Evolutionary conservation across 805 yeast species (phyloP).

Genomic region (Wickerhamiella galacta): DNA sequence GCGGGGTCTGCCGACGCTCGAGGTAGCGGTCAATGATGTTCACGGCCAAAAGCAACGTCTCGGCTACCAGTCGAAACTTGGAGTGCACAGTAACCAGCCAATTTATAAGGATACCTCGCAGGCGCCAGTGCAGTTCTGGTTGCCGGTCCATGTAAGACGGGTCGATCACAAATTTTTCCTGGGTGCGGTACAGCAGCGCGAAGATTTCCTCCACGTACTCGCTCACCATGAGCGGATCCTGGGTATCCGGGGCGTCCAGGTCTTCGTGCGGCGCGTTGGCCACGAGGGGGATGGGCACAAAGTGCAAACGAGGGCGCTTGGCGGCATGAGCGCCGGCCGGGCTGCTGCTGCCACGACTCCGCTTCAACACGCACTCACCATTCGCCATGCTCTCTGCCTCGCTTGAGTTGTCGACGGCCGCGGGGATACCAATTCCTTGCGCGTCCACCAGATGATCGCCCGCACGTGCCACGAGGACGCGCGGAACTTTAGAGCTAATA

Average conservation of each 20-base stretch:
- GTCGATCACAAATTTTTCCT: slow-evolving; percentile 50
- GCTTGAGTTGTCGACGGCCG: no score
- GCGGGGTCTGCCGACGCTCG: slow-evolving; percentile 53
- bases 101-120: slow-evolving; percentile 79
- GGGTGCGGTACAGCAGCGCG: slow-evolving; percentile 57
- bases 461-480: no score
- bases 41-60: slow-evolving; percentile 67
- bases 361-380: no score
- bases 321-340: background rate
- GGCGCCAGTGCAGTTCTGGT: slow-evolving; percentile 54
- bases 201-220: slow-evolving; percentile 85
- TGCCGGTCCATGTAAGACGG: slow-evolving; percentile 42
- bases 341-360: background rate
- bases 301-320: background rate
- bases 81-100: slow-evolving; percentile 86
- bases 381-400: no score
- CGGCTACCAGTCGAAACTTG: slow-evolving; percentile 68
- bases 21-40: slow-evolving; percentile 79
- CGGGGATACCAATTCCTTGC: no score
- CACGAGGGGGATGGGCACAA: background rate
- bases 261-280: slow-evolving; percentile 13
- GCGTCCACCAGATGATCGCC: no score
- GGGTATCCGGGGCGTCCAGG: slow-evolving; percentile 23
- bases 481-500: no score
- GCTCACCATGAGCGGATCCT: slow-evolving; percentile 59